phyloP scores from a whole-genome alignment of 108 stramenopile genomes.

The Nitzschia palea region DNA sequence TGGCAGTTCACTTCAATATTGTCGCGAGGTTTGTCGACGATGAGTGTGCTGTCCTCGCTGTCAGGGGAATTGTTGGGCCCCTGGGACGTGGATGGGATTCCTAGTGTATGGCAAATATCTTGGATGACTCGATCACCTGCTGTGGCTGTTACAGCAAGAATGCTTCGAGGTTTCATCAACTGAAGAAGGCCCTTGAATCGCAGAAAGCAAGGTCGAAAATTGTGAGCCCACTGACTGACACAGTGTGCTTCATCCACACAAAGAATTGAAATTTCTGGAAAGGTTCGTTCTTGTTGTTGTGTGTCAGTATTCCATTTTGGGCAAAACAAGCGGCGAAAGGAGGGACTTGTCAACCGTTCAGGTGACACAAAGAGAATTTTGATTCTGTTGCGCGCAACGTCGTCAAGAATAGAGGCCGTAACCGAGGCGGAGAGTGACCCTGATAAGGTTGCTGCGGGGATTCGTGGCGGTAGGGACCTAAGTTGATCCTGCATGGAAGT shows the following conservation, averaged over 20 bases:
- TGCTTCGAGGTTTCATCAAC: constrained; percentile 67
- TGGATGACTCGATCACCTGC: constrained; percentile 82
- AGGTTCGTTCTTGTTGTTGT: constrained; percentile 53
- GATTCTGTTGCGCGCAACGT: constrained; percentile 67
- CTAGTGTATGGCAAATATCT: constrained; percentile 80
- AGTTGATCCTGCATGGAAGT: constrained; percentile 71
- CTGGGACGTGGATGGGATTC: constrained; percentile 37
- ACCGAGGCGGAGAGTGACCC: constrained; percentile 65
- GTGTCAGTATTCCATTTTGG: constrained; percentile 70
- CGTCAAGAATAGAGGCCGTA: constrained; percentile 82
- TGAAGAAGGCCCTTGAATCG: constrained; percentile 67
- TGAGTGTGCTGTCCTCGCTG: constrained; percentile 45
- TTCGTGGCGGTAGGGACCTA: constrained; percentile 75
- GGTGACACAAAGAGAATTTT: constrained; percentile 93
- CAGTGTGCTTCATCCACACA: constrained; percentile 97
- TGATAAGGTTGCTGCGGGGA: constrained; percentile 84
- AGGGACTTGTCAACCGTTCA: constrained; percentile 85
- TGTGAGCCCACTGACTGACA: constrained; percentile 94
- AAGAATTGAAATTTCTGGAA: constrained; percentile 87
- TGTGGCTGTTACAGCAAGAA: constrained; percentile 93
- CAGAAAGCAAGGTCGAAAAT: constrained; percentile 94
- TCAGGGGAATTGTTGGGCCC: neutral
- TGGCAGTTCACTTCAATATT: constrained; percentile 80
- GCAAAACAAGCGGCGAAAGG: constrained; percentile 86
- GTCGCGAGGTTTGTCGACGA: constrained; percentile 73